Evolutionary conservation across 805 yeast genomes (phyloP), one percentile per base, ranked within the genome.

Genomic region (Cyberlindnera americana): DNA sequence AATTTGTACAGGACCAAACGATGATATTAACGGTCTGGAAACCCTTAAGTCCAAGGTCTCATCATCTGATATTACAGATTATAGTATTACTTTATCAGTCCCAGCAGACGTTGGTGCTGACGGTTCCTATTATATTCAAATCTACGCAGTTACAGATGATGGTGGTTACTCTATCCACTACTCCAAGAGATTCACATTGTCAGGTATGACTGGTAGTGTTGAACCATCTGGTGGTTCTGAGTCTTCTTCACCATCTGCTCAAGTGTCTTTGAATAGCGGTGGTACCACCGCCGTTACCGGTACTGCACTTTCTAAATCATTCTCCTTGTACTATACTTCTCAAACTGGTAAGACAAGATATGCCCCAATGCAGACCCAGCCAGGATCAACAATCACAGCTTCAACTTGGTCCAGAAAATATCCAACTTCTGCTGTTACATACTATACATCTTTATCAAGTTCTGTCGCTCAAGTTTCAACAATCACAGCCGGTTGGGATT

Each of bases 301-400:
- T 6, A 68, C 74, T 8, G 64, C 62, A 3, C 65, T 66, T n/a
- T 64, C 78, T 1, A 64, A 60, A 12, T 79, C 87, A 3, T 82
- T 81, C 56, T 50, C 78, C 3, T 63, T 89, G 10, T 72, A 91
- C 2, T 91, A 90, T 64, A 76, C 88, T 3, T 50, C 55, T 50
- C 98, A 91, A 67, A 81, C 91, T 1, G 96, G 96, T 21, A 61
- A 49, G 19, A 77, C 84, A 7, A 75, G 90, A 56, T 86, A 67
- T 61, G 97, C 97, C 1, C 96, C 97, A 37, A 87, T 89, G 96
- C 97, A 90, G 65, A 60, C 70, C 43, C 96, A 88, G 62, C 97
- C 99, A 9, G 85, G 83, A 4, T 57, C 85, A 2, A 68, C 66
- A 9, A 75, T 87, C 21, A 84, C 95, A 1, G 48, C 60, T 4